Base-by-base conservation (phyloP, 2,329 filamentous ascomycete genomes). In the Purpureocillium lavendulum region DNA sequence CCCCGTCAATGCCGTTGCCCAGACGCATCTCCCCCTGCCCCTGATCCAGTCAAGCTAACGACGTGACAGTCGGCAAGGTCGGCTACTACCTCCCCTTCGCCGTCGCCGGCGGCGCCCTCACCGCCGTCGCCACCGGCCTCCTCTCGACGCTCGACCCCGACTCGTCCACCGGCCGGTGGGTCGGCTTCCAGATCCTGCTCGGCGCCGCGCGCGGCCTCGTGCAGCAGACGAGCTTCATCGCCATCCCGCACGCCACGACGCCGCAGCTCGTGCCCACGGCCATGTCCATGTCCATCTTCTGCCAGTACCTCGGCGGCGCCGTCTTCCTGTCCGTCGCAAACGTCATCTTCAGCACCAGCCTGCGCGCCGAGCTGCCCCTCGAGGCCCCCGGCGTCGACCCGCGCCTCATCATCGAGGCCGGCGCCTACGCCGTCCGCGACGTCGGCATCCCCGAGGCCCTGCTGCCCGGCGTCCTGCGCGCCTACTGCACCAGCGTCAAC, bases 131-230 rank as follows among this genome's bases (percentile, higher is more conserved):
- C 10, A 41, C 33, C 24, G 47, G 49, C 2, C 39, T 50, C 28
- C 32, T 45, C 16, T 45, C 45, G 3, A 42, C 39, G 8, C 31
- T 49, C 4, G 16, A 28, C 9, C 40, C 40, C 7, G 26, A 17
- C 12, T 47, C 42, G 4, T 14, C 44, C 5, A 35, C 30, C 3
- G 39, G 33, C 5, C 14, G 28, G 13, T 52, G 49, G 44, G 40
- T 50, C n/a, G 45, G 45, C 9, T 49, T 42, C 33, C 49, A 51
- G 13, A 24, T 49, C n/a, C n/a, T 52, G 1, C 35, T 39, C 24
- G 50, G 47, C 1, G 30, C 43, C 14, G 35, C 32, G 9, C 45
- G 47, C 7, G 40, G 45, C 15, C 44, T 48, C 9, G 30, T 16
- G 6, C 12, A 34, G 32, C 40, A 41, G 11, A 39, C 38, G 33